Conservation (phyloP, 2,329 filamentous ascomycete genomes). For the Colletotrichum sp. region DNA sequence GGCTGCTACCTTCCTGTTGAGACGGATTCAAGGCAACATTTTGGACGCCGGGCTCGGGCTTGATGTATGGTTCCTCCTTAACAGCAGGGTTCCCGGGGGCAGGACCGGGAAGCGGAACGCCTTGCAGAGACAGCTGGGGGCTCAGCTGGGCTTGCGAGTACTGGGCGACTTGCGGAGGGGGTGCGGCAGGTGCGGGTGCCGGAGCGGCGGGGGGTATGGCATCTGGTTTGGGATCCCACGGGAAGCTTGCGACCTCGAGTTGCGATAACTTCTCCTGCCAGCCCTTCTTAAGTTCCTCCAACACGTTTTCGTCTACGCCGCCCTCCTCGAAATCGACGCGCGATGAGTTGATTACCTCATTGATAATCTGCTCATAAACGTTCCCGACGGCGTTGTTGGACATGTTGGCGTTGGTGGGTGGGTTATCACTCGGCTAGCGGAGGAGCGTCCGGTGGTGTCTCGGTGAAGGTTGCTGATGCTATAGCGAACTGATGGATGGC, state of each 20-base stretch:
- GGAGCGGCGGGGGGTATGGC: conserved; percentile 49
- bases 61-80: conserved; percentile 51
- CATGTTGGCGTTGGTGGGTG: conserved; percentile 44
- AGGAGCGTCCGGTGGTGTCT: neutral
- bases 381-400: conserved; percentile 68
- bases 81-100: conserved; percentile 41
- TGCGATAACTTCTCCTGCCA: conserved; percentile 93
- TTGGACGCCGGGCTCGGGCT: conserved; percentile 49
- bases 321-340: conserved; percentile 96
- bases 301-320: conserved; percentile 84
- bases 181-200: conserved; percentile 26
- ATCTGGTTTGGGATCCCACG: conserved; percentile 83
- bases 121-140: conserved; percentile 32
- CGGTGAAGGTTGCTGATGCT: neutral
- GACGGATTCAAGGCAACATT: conserved; percentile 17
- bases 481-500: neutral
- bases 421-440: neutral
- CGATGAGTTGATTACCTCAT: conserved; percentile 90
- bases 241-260: conserved; percentile 85
- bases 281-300: conserved; percentile 84
- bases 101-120: conserved; percentile 26
- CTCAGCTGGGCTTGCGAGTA: conserved; percentile 40
- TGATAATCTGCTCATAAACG: conserved; percentile 80
- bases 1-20: conserved; percentile 30
- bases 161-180: conserved; percentile 21